Evolutionary conservation across 2,329 filamentous ascomycete species (phyloP).

Genomic region (Neofusicoccum cordaticola): DNA sequence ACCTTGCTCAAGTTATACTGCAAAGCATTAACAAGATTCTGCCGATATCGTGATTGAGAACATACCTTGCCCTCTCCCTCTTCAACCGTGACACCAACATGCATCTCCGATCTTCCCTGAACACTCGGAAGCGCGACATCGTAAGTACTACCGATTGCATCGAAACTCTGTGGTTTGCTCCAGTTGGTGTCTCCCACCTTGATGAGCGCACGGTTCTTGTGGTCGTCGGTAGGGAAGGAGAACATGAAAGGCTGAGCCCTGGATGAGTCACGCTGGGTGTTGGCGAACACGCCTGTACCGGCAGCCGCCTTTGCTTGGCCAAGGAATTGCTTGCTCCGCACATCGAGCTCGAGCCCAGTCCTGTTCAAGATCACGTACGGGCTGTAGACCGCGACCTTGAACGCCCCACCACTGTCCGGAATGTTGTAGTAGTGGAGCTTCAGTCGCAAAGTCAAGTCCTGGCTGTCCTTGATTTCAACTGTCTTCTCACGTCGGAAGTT

Average conservation of each 20-base stretch:
- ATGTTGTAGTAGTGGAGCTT: constrained; percentile 88
- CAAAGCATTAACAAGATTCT: constrained; percentile 2
- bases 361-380: constrained; percentile 95
- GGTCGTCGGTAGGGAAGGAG: constrained; percentile 83
- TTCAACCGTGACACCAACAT: constrained; percentile 82
- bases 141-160: constrained; percentile 89
- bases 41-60: neutral
- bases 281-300: constrained; percentile 67
- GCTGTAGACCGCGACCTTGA: constrained; percentile 92
- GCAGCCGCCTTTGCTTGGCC: constrained; percentile 78
- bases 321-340: constrained; percentile 85
- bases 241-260: constrained; percentile 94
- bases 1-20: constrained; percentile 92
- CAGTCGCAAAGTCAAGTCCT: constrained; percentile 74
- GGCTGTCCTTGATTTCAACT: constrained; percentile 78
- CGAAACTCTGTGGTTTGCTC: constrained; percentile 98
- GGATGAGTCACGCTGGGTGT: constrained; percentile 50
- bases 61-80: constrained; percentile 79
- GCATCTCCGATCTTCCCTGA: constrained; percentile 73
- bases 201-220: constrained; percentile 83
- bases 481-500: constrained; percentile 83
- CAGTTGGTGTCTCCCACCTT: constrained; percentile 87
- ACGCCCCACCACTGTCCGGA: constrained; percentile 89
- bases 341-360: constrained; percentile 82
- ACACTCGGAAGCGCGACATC: constrained; percentile 79